Conservation (phyloP, 2,329 filamentous ascomycete species). For the Aspergillus candidus region DNA sequence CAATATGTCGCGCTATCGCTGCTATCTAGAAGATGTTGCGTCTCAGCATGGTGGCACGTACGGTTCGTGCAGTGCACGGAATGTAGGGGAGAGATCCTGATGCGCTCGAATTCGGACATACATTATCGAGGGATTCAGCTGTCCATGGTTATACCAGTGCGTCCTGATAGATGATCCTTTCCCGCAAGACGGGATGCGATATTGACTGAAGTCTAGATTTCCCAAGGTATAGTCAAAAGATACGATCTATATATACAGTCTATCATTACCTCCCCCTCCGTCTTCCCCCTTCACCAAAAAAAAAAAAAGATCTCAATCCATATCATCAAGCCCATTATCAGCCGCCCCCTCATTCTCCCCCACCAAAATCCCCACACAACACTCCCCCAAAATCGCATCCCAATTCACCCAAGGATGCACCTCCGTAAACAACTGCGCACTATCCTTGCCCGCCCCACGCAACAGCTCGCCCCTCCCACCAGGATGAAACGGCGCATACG, state of each 20-base stretch:
- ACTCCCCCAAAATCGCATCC: constrained; percentile 59
- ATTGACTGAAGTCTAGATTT: no score
- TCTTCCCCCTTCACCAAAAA: not conserved
- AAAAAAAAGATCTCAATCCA: constrained; percentile 46
- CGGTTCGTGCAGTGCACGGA: no score
- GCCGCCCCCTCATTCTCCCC: constrained; percentile 44
- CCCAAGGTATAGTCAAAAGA: no score
- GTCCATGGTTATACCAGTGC: no score
- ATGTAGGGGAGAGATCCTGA: no score
- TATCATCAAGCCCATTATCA: constrained; percentile 47
- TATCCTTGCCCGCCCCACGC: constrained; percentile 61
- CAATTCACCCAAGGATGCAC: constrained; percentile 64
- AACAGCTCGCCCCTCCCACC: constrained; percentile 63
- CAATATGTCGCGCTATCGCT: no score
- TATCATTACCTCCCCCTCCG: not conserved
- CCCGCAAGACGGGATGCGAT: no score
- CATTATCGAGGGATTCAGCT: no score
- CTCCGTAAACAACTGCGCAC: constrained; percentile 56
- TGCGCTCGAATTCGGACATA: no score
- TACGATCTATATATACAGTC: not conserved
- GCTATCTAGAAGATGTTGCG: no score
- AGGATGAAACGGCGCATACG: constrained; percentile 85
- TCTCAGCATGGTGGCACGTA: no score
- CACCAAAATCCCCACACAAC: constrained; percentile 57
- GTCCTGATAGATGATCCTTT: no score